Evolutionary conservation across 208 protist species (phyloP), one percentile per base, ranked within the genome.

Genomic region (Naegleria gruberi): DNA sequence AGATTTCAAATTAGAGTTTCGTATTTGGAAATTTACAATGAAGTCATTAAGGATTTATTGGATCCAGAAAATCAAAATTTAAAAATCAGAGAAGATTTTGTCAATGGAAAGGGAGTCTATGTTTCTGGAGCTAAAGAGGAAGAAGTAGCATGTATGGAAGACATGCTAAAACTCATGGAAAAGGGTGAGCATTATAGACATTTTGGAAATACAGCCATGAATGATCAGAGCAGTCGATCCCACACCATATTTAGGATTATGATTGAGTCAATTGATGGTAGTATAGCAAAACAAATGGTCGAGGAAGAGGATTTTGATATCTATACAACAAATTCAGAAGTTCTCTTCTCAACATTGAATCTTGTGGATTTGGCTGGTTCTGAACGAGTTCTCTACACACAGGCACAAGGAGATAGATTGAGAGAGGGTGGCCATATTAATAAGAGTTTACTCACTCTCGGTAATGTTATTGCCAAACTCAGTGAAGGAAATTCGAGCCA

Each of bases 351-450:
- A 83, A 95, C 94, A 44, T 92, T 98, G 30, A 98, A 98, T 83
- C 92, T 99, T 77, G 98, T 98, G 87, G 98, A 99, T 96, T 94
- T 99, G n/a, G 98, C 98, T 15, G 98, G 98, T 23, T 98, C 97
- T 84, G 98, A 99, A 93, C 95, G 98, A 87, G 93, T 96, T 30
- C 94, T 93, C 73, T 94, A 96, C 90, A 98, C 98, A 17, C 94
- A 96, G 19, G 96, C 97, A 1, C 94, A 97, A 90, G 98, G 98
- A 30, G 94, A 97, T 74, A 95, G 95, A 34, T 93, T 99, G 23
- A 94, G 95, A 81, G 98, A 99, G 92, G 97, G 97, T 34, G 95
- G 92, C n/a, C 94, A 98, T 94, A 99, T 99, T 90, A 99, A 99
- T 94, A 96, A 97, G 84, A 97, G 94, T 90, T 94, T 99, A 8